Conservation (phyloP, 108 stramenopile species). For the Cyclotella choctawhatcheeana region DNA sequence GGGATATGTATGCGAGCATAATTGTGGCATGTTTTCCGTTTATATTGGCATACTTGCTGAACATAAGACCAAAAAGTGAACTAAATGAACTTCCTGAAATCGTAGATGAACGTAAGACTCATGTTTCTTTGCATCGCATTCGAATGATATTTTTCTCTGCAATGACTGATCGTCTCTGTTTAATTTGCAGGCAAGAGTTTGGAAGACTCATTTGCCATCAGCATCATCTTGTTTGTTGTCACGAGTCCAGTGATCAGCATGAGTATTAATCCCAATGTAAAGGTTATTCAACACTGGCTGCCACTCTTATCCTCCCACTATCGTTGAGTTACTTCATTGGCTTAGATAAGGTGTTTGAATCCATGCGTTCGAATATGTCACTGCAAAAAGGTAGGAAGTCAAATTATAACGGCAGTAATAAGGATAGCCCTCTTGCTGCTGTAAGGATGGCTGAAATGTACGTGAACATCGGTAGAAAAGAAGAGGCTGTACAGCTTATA, state of each 20-base stretch:
- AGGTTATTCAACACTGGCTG: too few relatives aligned
- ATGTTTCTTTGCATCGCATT: background rate
- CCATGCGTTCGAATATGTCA: background rate
- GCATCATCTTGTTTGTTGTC: too few relatives aligned
- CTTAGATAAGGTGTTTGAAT: too few relatives aligned
- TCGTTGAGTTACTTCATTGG: too few relatives aligned
- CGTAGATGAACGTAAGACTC: slow-evolving; percentile 25
- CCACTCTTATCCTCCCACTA: too few relatives aligned
- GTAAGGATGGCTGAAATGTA: slow-evolving; percentile 51
- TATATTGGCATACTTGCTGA: slow-evolving; percentile 30
- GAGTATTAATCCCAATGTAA: too few relatives aligned
- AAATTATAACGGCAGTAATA: too few relatives aligned
- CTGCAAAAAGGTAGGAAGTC: too few relatives aligned
- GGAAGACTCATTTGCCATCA: too few relatives aligned
- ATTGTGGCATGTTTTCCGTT: slow-evolving; percentile 22
- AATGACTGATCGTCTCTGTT: slow-evolving; percentile 8
- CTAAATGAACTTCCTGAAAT: slow-evolving; percentile 24
- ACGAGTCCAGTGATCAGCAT: too few relatives aligned
- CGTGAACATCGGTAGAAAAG: slow-evolving; percentile 28
- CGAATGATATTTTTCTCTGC: background rate
- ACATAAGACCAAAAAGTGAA: slow-evolving; percentile 29
- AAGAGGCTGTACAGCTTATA: slow-evolving; percentile 26
- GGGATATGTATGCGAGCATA: slow-evolving; percentile 7
- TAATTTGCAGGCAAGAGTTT: slow-evolving; percentile 1
- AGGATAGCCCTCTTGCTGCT: slow-evolving; percentile 22